Base-by-base conservation (phyloP, 306 rosid species). In the Rubus idaeus region DNA sequence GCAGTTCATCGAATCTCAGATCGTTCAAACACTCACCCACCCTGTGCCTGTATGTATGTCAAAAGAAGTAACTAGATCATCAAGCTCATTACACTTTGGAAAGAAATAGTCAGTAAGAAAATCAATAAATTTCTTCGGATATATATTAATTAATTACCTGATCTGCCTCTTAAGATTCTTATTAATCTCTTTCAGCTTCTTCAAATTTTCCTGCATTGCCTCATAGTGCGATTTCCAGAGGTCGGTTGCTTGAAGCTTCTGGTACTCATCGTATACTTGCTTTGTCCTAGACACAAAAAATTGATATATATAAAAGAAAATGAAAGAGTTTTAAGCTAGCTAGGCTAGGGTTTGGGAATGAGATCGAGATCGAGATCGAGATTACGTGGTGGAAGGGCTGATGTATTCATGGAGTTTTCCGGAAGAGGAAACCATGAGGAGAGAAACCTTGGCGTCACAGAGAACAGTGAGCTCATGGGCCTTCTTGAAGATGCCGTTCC, bases 381-480 rank as follows among this genome's bases (percentile, higher is more conserved):
- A 50, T 18, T 80, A 91, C 97, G 96, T 76, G 84, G 79, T 75
- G 77, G 95, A 82, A 56, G 93, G 85, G 84, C 96, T 86, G 71
- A 86, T 81, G 57, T 75, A 90, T 45, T 92, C 92, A 18, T 88
- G 93, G 75, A 95, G 84, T 70, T 87, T 95, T 30, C 91, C 91
- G 1, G 95, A 87, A 46, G 88, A 78, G 41, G 96, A 90, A 58
- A 87, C 69, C 89, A 94, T 88, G 62, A 94, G 77, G 58, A 94
- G 80, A 16, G 96, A 94, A 67, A 92, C 95, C 81, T 82, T 84
- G 39, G 96, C 96, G 51, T 94, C 98, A 77, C 98, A 94, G 70
- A 94, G 96, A 77, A 92, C 93, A 30, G 88, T 85, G 78, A 92
- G 96, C 80, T 94, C 98, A 26, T 88, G 79, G 11, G 98, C 98